A percentile compares a stretch with the other conserved stretches of the same genome.
Conservation (phyloP, 352 stramenopile species). For the Phytopythium oedochilum region DNA sequence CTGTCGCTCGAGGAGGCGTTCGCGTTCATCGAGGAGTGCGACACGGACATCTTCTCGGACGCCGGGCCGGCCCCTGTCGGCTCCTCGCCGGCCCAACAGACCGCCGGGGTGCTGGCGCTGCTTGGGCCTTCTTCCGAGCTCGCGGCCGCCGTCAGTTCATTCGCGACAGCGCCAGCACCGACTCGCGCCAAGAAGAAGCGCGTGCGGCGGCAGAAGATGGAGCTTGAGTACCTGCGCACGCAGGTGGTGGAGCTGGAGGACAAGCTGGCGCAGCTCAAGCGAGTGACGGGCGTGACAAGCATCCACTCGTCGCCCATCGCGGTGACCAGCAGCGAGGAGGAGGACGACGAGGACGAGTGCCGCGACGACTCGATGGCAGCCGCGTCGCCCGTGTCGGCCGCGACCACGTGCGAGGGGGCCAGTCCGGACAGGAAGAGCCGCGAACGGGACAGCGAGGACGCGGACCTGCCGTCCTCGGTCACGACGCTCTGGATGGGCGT, state of each 20-base stretch:
- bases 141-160: no score
- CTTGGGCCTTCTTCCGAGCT: no score
- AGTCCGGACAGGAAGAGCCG: background rate
- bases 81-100: background rate
- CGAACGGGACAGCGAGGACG: background rate
- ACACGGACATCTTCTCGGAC: slow-evolving; percentile 5
- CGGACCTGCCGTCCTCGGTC: background rate
- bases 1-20: slow-evolving; percentile 6
- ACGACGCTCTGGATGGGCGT: slow-evolving; percentile 14
- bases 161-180: background rate
- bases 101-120: background rate
- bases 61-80: background rate
- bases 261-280: slow-evolving; percentile 17
- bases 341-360: slow-evolving; percentile 5
- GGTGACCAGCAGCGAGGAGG: background rate
- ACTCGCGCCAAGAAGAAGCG: slow-evolving; percentile 23
- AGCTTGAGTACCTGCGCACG: slow-evolving; percentile 27
- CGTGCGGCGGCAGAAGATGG: slow-evolving; percentile 24
- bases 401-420: background rate
- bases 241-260: slow-evolving; percentile 23
- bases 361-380: background rate
- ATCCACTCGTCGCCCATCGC: background rate
- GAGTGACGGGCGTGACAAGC: background rate
- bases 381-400: background rate
- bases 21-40: slow-evolving; percentile 4